Percentiles rank a stretch among this genome's conserved stretches.
These are phyloP conservation scores for Volutella citrinella DNA, from an alignment of 2,329 filamentous ascomycete genomes.

Conservation along the genomic window DNA sequence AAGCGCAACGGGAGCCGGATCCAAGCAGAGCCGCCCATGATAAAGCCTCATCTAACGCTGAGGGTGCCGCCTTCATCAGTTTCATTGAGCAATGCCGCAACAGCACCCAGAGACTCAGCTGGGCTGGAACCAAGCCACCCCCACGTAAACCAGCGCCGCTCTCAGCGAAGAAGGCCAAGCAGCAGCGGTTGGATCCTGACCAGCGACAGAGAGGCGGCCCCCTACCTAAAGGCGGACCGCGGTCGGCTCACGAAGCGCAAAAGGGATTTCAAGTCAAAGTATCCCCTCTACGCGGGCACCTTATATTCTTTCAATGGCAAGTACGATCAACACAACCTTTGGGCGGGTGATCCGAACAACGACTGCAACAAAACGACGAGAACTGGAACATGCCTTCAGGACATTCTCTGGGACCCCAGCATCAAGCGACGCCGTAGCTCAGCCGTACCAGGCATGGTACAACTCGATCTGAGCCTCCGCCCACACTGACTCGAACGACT, in stretches of 20 bases:
- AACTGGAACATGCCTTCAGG: slow-evolving; percentile 26
- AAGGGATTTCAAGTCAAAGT: slow-evolving; percentile 17
- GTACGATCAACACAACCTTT: slow-evolving; percentile 17
- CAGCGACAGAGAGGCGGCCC: slow-evolving; percentile 5
- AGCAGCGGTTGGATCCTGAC: slow-evolving; percentile 30
- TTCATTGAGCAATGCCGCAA: too few relatives aligned
- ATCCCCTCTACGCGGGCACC: slow-evolving; percentile 27
- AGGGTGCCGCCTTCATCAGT: too few relatives aligned
- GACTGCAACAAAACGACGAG: slow-evolving; percentile 20
- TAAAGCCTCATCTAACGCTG: slow-evolving; percentile 3
- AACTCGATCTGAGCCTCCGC: too few relatives aligned
- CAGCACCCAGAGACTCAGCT: too few relatives aligned
- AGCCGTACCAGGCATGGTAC: too few relatives aligned
- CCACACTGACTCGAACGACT: too few relatives aligned
- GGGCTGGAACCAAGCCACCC: too few relatives aligned
- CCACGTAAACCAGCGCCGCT: slow-evolving; percentile 18
- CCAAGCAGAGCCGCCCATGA: too few relatives aligned
- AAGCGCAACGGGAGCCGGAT: slow-evolving; percentile 22
- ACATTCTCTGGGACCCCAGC: too few relatives aligned
- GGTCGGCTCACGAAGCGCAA: slow-evolving; percentile 17
- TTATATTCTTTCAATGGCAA: slow-evolving; percentile 26
- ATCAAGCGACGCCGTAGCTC: too few relatives aligned
- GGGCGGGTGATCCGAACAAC: slow-evolving; percentile 32
- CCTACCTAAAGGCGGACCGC: too few relatives aligned
- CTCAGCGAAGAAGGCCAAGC: slow-evolving; percentile 24